Conservation (phyloP, 805 yeast species). For the Sungouiella thailandica region DNA sequence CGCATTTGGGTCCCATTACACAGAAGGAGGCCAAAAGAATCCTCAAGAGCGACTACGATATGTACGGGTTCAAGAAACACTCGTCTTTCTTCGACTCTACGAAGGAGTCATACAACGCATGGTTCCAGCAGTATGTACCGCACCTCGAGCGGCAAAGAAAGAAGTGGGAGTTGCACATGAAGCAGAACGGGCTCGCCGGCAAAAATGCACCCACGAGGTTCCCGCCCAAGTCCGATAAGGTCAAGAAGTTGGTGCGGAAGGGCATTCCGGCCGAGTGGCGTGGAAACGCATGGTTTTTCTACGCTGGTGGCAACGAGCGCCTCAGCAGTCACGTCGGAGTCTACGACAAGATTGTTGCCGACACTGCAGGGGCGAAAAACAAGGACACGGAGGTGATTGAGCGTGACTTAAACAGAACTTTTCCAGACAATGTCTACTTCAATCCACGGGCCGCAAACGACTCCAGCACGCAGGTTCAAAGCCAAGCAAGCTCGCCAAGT, state of each 20-base stretch:
- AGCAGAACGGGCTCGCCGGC: constrained; percentile 51
- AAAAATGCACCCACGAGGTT: constrained; percentile 51
- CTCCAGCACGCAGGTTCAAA: constrained; percentile 1
- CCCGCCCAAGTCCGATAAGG: constrained; percentile 73
- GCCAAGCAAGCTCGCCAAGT: too few species aligned
- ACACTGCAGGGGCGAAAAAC: constrained; percentile 49
- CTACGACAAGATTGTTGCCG: constrained; percentile 62
- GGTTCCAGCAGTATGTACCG: constrained; percentile 69
- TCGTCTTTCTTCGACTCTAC: constrained; percentile 44
- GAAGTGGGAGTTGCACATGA: constrained; percentile 72
- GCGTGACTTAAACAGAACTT: constrained; percentile 87
- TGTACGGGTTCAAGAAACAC: constrained; percentile 83
- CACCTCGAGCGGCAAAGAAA: constrained; percentile 60
- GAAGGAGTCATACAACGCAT: constrained; percentile 55
- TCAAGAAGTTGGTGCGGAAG: constrained; percentile 76
- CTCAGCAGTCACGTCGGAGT: constrained; percentile 67
- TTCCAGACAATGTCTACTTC: constrained; percentile 88
- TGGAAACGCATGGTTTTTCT: constrained; percentile 95
- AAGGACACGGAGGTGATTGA: constrained; percentile 90
- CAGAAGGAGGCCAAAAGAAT: constrained; percentile 2
- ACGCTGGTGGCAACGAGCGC: constrained; percentile 78
- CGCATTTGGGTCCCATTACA: constrained; percentile 2
- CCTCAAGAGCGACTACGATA: constrained; percentile 37
- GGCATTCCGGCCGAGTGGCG: constrained; percentile 98
- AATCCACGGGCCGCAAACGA: constrained; percentile 28